Evolutionary conservation across 1,284 basidiomycete species (phyloP).

Genomic region (Coniferiporia weirii): DNA sequence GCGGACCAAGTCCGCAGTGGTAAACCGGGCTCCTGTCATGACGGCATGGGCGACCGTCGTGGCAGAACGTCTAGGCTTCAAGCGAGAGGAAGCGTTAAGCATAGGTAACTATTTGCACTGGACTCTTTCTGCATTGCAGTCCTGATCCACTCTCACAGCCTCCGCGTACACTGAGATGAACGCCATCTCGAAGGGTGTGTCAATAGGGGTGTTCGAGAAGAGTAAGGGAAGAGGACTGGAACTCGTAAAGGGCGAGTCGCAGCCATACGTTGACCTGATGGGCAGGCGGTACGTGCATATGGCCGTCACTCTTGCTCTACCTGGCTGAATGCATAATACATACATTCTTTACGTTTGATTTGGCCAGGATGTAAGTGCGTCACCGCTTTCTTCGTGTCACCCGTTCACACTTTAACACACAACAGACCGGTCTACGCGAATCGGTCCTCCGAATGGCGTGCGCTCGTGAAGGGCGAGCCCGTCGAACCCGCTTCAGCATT

Average conservation of each 20-base stretch:
- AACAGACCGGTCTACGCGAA: constrained; percentile 76
- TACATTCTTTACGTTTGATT: constrained; percentile 5
- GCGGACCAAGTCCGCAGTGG: constrained; percentile 53
- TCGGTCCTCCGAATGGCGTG: constrained; percentile 71
- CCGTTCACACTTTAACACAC: not conserved
- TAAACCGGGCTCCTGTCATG: constrained; percentile 93
- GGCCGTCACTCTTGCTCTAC: not conserved
- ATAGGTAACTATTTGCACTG: constrained; percentile 50
- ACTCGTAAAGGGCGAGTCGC: constrained; percentile 56
- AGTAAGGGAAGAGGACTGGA: constrained; percentile 50
- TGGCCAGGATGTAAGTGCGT: constrained; percentile 47
- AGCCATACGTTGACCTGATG: constrained; percentile 92
- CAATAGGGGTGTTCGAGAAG: constrained; percentile 67
- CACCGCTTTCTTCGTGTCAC: not conserved
- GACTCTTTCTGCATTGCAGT: too few relatives aligned
- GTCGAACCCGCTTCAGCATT: constrained; percentile 71
- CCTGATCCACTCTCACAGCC: constrained; percentile 38
- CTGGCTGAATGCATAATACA: not conserved
- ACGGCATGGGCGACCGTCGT: constrained; percentile 88
- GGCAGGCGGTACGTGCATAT: constrained; percentile 61
- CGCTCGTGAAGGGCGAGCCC: constrained; percentile 68
- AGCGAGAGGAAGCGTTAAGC: constrained; percentile 82
- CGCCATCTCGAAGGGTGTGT: constrained; percentile 77
- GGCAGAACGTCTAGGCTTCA: constrained; percentile 81
- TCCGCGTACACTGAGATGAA: constrained; percentile 93